These are phyloP conservation scores for Ocimum tenuiflorum DNA, from an alignment of 257 asterid species.

Conservation along the genomic window DNA sequence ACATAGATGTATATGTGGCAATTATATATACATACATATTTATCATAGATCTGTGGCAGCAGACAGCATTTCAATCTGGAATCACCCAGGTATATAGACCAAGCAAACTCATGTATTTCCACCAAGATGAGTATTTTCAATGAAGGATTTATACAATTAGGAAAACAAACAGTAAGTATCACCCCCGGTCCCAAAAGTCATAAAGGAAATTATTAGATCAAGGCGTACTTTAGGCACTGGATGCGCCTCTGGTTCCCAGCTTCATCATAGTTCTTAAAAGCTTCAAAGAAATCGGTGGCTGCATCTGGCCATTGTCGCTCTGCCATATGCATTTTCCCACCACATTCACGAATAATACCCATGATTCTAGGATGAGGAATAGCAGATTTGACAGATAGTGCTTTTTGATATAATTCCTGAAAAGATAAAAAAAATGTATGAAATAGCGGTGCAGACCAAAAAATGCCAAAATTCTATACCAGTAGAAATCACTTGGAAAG, in stretches of 20 bases:
- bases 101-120: background rate
- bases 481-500: background rate
- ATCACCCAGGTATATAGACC: background rate
- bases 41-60: too few relatives aligned
- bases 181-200: slow-evolving; percentile 4
- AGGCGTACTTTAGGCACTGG: slow-evolving; percentile 82
- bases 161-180: background rate
- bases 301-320: slow-evolving; percentile 97
- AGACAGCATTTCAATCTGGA: background rate
- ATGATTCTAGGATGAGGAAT: slow-evolving; percentile 98
- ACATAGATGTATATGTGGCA: too few relatives aligned
- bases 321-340: slow-evolving; percentile 99
- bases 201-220: background rate
- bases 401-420: slow-evolving; percentile 86
- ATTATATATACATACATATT: too few relatives aligned
- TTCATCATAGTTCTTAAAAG: slow-evolving; percentile 95
- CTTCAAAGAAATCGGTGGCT: slow-evolving; percentile 97
- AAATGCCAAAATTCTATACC: background rate
- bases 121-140: background rate
- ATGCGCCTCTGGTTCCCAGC: slow-evolving; percentile 97
- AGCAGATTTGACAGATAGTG: slow-evolving; percentile 88
- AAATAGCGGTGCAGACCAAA: background rate
- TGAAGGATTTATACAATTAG: background rate
- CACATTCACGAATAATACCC: slow-evolving; percentile 99
- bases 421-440: too few relatives aligned